phyloP scores from a whole-genome alignment of 345 rosid species.

The Angophora floribunda region DNA sequence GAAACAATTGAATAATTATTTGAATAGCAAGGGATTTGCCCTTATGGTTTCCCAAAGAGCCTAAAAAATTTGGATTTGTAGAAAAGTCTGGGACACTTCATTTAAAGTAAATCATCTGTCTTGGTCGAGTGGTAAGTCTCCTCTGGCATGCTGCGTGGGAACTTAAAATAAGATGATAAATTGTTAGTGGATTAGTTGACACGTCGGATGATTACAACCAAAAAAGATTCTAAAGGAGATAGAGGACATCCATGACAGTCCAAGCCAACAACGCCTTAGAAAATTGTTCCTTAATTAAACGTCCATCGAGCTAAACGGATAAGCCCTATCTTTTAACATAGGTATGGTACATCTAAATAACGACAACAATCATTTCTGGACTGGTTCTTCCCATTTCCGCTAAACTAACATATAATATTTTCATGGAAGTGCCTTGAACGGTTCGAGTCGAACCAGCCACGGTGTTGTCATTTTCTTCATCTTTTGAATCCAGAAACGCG shows the following conservation, averaged over 20 bases:
- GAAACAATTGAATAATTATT: too few species aligned
- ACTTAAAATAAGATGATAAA: not conserved
- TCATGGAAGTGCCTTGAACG: not conserved
- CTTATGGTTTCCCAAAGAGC: too few species aligned
- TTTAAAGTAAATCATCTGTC: too few species aligned
- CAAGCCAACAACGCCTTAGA: not conserved
- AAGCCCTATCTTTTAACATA: too few species aligned
- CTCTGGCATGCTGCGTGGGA: accelerated
- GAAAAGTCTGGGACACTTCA: not conserved
- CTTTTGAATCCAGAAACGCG: not conserved
- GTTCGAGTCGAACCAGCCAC: not conserved
- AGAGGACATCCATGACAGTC: not conserved
- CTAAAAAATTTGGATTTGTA: not conserved
- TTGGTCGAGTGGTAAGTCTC: not conserved
- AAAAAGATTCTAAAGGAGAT: not conserved
- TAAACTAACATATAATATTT: not conserved
- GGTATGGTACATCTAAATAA: too few species aligned
- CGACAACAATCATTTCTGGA: too few species aligned
- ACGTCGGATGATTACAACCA: too few species aligned
- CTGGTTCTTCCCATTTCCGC: not conserved
- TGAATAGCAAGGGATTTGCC: too few species aligned
- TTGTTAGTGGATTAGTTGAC: not conserved
- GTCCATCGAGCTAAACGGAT: not conserved
- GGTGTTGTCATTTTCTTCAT: not conserved
- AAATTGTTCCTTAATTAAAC: not conserved